phyloP scores from a whole-genome alignment of 2,329 filamentous ascomycete species.

The Aspergillus tamarii region DNA sequence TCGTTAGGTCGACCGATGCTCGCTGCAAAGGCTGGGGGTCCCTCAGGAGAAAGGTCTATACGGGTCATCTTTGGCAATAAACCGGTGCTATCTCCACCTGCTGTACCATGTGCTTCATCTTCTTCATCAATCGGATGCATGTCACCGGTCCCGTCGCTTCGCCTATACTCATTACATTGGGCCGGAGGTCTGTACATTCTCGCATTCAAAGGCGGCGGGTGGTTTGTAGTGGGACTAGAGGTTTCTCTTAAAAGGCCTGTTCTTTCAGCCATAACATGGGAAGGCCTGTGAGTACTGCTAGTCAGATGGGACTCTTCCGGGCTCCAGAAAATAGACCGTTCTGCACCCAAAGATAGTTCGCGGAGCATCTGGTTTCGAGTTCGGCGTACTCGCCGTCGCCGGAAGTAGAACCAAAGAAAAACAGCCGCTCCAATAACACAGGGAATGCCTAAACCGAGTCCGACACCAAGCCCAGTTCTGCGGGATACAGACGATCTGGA shows the following conservation, averaged over 20 bases:
- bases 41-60: constrained; percentile 16
- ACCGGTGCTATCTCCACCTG: constrained; percentile 7
- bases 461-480: constrained; percentile 65
- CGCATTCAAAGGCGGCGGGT: constrained; percentile 43
- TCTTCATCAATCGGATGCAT: constrained; percentile 69
- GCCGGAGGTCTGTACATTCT: constrained; percentile 44
- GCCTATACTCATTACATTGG: constrained; percentile 53
- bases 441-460: constrained; percentile 66
- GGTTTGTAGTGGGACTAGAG: constrained; percentile 43
- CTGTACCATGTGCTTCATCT: constrained; percentile 48
- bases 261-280: constrained; percentile 41
- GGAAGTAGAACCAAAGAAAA: constrained; percentile 54
- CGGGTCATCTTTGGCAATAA: neutral
- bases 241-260: constrained; percentile 47
- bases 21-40: constrained; percentile 2
- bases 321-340: constrained; percentile 49
- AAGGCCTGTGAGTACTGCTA: constrained; percentile 39
- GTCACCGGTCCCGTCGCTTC: constrained; percentile 53
- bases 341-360: constrained; percentile 54
- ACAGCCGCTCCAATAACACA: constrained; percentile 53
- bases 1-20: constrained; percentile 15
- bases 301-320: constrained; percentile 43
- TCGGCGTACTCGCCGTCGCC: constrained; percentile 48
- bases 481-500: constrained; percentile 35
- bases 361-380: constrained; percentile 59